Evolutionary conservation across 2,329 filamentous ascomycete species (phyloP), one percentile per base, ranked within the genome.

Genomic region (Pestalotiopsis sp.): DNA sequence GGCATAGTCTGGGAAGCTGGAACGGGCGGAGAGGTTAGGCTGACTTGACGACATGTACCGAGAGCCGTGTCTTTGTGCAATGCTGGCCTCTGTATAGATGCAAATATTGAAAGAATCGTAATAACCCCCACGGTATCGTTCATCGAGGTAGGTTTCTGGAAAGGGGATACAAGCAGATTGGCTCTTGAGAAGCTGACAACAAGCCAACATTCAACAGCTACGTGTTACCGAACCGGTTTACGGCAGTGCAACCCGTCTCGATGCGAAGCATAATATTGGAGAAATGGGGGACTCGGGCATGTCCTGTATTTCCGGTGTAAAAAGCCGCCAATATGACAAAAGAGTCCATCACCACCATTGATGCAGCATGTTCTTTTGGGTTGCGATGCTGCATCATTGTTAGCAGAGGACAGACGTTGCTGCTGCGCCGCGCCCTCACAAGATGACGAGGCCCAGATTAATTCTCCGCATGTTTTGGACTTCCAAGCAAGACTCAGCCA

Each of bases 311-410:
- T 64, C 39, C 61, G 61, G 20, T 39, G 36, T 7, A 5, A 64
- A 64, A 64, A 64, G 61, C 61, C 61, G 61, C 61, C 61, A 64
- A 64, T 64, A 52, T 49, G 41, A 12, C n/a, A 31, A 41, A 17
- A 49, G 20, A 45, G 61, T 13, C 41, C 61, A 64, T 64, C 61
- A 64, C 61, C 61, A 64, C 61, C 61, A 52, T 25, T 20, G 20
- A 64, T 64, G 61, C 61, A 64, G 23, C n/a, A n/a, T 13, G 14
- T 62, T 31, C 4, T 31, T 62, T 62, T 39, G 59, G 57, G 59
- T 27, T 36, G 25, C 27, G 9, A 31, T 14, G 31, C 59, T 62
- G 31, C 59, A 39, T 36, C 25, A 9, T 36, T 62, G n/a, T 20
- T 41, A 20, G 20, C 17, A 52, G 6, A n/a, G 20, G 23, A 52